Conservation (phyloP, 2,329 filamentous ascomycete genomes). For the Fusarium palustre region DNA sequence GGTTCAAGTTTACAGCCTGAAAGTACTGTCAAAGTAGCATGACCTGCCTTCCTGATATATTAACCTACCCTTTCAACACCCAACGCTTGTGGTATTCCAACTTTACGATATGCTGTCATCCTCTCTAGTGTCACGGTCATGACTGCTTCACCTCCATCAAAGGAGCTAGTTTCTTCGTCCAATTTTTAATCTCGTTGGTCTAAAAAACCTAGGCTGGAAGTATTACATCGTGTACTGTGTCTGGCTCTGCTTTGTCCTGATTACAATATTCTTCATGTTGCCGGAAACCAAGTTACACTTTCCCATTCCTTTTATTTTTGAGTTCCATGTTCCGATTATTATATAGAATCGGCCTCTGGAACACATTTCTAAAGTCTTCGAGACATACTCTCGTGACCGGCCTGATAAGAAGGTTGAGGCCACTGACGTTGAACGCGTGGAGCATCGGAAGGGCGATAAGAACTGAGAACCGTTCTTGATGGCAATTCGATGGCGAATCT, state of each 20-base stretch:
- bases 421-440: not conserved
- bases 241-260: slow-evolving; percentile 54
- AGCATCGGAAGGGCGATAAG: not conserved
- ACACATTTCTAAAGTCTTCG: not conserved
- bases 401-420: not conserved
- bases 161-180: slow-evolving; percentile 53
- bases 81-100: no score
- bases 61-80: no score
- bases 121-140: no score
- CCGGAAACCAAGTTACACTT: slow-evolving; percentile 48
- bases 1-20: no score
- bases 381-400: fast-evolving
- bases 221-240: slow-evolving; percentile 58
- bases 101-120: no score
- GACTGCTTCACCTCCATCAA: no score
- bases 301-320: fast-evolving
- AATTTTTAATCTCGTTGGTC: slow-evolving; percentile 55
- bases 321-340: fast-evolving
- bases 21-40: no score
- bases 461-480: not conserved
- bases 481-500: no score
- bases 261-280: slow-evolving; percentile 56
- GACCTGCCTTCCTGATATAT: no score
- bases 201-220: slow-evolving; percentile 55
- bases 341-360: not conserved